Conservation (phyloP, 768 basidiomycete species). For the Lentinula raphanica region DNA sequence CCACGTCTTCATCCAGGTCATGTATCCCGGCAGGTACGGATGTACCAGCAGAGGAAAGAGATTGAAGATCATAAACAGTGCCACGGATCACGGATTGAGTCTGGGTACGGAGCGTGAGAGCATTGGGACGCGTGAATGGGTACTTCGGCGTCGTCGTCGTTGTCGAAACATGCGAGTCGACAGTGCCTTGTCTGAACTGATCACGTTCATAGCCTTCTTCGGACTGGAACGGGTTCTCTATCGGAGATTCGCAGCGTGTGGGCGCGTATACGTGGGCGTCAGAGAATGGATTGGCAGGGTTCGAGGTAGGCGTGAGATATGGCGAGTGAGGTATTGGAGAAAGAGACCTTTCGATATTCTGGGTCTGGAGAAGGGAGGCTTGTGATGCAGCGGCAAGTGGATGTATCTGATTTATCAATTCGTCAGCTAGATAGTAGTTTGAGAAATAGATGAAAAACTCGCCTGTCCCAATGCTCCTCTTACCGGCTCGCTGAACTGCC, state of each 20-base stretch:
- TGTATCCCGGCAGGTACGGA: neutral
- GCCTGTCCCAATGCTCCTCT: neutral
- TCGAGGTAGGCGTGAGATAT: neutral
- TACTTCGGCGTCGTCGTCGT: neutral
- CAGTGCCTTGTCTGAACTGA: neutral
- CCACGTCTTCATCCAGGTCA: neutral
- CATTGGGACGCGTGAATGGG: neutral
- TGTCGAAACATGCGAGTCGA: neutral
- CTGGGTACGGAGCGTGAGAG: neutral
- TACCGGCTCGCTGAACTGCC: conserved; percentile 1
- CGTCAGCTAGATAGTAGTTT: no score
- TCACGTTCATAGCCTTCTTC: neutral
- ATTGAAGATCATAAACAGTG: neutral
- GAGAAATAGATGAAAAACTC: neutral
- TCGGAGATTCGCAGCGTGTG: neutral
- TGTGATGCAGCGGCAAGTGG: neutral
- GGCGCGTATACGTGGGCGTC: neutral
- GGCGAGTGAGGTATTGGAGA: neutral
- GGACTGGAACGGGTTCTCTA: neutral
- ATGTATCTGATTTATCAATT: no score
- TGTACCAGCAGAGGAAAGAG: neutral
- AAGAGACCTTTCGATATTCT: neutral
- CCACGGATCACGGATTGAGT: neutral
- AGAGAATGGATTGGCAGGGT: neutral
- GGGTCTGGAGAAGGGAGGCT: neutral